These are phyloP conservation scores for Saccharomycopsis sp. DNA, from an alignment of 805 yeast genomes.

Conservation along the genomic window DNA sequence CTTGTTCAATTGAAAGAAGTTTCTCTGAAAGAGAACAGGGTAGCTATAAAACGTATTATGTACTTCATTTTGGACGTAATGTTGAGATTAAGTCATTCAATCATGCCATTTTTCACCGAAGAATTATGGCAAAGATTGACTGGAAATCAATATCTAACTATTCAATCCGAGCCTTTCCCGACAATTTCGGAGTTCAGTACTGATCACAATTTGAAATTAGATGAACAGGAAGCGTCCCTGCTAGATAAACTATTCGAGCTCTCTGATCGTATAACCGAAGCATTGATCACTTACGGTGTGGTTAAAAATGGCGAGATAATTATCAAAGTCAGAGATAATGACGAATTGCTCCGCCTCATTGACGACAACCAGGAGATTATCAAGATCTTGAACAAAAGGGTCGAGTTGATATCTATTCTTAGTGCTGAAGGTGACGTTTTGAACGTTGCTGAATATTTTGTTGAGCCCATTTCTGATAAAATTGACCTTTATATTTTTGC, in stretches of 20 bases:
- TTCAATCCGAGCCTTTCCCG: constrained; percentile 30
- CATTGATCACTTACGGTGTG: constrained; percentile 82
- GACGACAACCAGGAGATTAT: constrained; percentile 5
- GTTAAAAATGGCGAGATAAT: constrained; percentile 80
- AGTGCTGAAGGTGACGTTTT: constrained; percentile 6
- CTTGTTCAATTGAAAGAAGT: constrained; percentile 55
- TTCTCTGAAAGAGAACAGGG: constrained; percentile 1
- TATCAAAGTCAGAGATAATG: constrained; percentile 40
- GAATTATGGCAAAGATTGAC: constrained; percentile 99
- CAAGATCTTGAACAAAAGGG: background rate
- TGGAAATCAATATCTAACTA: constrained; percentile 62
- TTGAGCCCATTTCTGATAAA: background rate
- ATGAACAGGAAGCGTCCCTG: constrained; percentile 23
- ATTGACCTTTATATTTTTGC: constrained; percentile 52
- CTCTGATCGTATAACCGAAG: constrained; percentile 84
- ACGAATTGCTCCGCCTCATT: background rate
- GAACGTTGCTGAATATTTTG: constrained; percentile 6
- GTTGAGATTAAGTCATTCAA: constrained; percentile 86
- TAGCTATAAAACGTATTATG: constrained; percentile 78
- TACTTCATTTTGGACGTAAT: constrained; percentile 90
- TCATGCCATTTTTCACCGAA: constrained; percentile 95
- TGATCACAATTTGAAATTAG: background rate
- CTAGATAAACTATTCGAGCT: constrained; percentile 80
- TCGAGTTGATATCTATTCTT: background rate
- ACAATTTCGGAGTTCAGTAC: background rate